A percentile compares a stretch with the other conserved stretches of the same genome.
Evolutionary conservation across 106 monocot species (phyloP).

Genomic region (Platanthera guangdongensis): DNA sequence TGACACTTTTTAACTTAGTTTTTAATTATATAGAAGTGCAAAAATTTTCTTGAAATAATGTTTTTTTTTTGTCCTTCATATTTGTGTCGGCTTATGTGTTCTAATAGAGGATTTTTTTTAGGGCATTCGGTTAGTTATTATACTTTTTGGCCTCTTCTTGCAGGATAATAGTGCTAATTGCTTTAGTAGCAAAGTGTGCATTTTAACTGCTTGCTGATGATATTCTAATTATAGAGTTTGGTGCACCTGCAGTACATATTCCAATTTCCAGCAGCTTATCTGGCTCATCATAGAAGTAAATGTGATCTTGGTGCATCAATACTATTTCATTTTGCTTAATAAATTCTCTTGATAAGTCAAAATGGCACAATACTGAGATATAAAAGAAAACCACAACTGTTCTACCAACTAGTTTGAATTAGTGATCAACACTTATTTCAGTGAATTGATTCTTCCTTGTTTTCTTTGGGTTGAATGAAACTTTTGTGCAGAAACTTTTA

Average conservation of each 20-base stretch:
- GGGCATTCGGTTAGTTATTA: not conserved
- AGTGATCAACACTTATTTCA: not conserved
- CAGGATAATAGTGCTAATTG: not conserved
- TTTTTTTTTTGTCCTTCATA: not conserved
- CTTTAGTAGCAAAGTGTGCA: not conserved
- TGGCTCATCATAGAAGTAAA: not conserved
- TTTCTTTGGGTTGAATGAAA: not conserved
- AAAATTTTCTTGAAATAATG: not conserved
- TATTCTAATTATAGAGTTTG: not conserved
- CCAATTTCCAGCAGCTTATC: not conserved
- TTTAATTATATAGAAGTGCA: not conserved
- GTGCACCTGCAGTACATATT: not conserved
- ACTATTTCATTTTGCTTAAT: not conserved
- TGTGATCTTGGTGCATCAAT: not conserved
- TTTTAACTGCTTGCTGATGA: not conserved
- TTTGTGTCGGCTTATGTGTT: not conserved
- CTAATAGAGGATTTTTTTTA: not conserved
- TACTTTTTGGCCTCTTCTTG: not conserved
- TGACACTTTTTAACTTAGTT: not conserved
- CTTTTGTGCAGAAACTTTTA: not conserved
- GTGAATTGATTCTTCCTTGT: not conserved
- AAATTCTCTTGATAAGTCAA: not conserved
- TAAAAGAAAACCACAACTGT: not conserved
- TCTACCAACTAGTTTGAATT: not conserved
- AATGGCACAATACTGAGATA: not conserved